These are phyloP conservation scores for Imleria badia DNA, from an alignment of 768 basidiomycete genomes.

Conservation along the genomic window DNA sequence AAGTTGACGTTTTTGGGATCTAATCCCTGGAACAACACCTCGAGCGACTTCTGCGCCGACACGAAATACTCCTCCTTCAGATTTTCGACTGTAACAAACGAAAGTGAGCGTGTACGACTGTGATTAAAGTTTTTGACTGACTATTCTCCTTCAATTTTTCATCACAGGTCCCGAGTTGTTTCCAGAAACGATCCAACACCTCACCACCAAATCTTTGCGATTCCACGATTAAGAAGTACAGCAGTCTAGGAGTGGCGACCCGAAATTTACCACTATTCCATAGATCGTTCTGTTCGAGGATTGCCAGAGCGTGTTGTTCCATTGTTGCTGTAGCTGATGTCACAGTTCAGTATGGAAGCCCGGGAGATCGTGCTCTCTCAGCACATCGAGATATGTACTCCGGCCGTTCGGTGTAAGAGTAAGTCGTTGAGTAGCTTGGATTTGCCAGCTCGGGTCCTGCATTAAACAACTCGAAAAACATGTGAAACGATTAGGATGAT, in stretches of 20 bases:
- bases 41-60: not conserved
- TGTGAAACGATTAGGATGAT: too few species aligned
- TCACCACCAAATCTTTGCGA: not conserved
- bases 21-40: not conserved
- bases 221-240: not conserved
- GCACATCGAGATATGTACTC: too few species aligned
- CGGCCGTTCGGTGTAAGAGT: too few species aligned
- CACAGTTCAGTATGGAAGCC: too few species aligned
- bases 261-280: not conserved
- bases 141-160: not conserved
- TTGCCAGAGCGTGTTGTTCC: constrained; percentile 1
- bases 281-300: not conserved
- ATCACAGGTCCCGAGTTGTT: not conserved
- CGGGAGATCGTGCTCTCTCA: too few species aligned
- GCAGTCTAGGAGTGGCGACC: not conserved
- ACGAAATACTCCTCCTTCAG: not conserved
- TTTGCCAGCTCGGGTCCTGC: too few species aligned
- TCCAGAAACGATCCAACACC: constrained; percentile 3
- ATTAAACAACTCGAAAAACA: too few species aligned
- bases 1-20: too few species aligned
- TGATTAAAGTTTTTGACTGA: not conserved
- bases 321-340: not conserved
- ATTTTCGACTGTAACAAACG: not conserved
- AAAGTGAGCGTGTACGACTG: not conserved
- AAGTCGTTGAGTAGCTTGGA: too few species aligned